Evolutionary conservation across 805 yeast species (phyloP).

Genomic region (Cyberlindnera subsufficiens): DNA sequence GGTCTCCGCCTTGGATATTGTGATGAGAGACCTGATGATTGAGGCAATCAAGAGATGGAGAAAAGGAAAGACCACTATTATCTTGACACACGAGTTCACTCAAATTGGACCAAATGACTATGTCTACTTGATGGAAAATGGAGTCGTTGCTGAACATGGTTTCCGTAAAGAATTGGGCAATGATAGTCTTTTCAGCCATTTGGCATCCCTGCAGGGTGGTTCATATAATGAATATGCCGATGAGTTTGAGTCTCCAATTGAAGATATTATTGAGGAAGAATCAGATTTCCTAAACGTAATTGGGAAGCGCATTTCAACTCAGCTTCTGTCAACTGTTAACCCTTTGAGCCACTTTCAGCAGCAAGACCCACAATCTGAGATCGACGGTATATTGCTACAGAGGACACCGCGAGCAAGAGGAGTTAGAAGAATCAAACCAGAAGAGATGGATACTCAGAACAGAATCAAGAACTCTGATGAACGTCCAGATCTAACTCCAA

Average conservation of each 20-base stretch:
- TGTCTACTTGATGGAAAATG: slow-evolving; percentile 55
- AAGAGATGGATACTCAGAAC: slow-evolving; percentile 1
- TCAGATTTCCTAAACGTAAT: slow-evolving; percentile 2
- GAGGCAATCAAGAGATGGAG: slow-evolving; percentile 55
- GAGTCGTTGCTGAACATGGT: slow-evolving; percentile 45
- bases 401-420: slow-evolving; percentile 3
- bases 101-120: slow-evolving; percentile 53
- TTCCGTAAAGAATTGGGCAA: slow-evolving; percentile 27
- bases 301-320: slow-evolving; percentile 12
- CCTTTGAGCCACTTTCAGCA: slow-evolving; percentile 14
- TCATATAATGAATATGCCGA: slow-evolving; percentile 1
- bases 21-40: slow-evolving; percentile 40
- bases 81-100: slow-evolving; percentile 71
- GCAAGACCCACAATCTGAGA: slow-evolving; percentile 5
- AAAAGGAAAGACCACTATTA: slow-evolving; percentile 62
- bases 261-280: neutral
- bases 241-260: neutral
- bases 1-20: slow-evolving; percentile 69
- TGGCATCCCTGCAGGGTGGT: slow-evolving; percentile 15
- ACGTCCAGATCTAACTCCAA: slow-evolving; percentile 23
- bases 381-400: neutral
- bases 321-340: slow-evolving; percentile 15
- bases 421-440: slow-evolving; percentile 1
- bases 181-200: slow-evolving; percentile 13
- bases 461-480: slow-evolving; percentile 6